Evolutionary conservation across 164 flowering plant genomes (phyloP).

Genomic region (Sedum album): DNA sequence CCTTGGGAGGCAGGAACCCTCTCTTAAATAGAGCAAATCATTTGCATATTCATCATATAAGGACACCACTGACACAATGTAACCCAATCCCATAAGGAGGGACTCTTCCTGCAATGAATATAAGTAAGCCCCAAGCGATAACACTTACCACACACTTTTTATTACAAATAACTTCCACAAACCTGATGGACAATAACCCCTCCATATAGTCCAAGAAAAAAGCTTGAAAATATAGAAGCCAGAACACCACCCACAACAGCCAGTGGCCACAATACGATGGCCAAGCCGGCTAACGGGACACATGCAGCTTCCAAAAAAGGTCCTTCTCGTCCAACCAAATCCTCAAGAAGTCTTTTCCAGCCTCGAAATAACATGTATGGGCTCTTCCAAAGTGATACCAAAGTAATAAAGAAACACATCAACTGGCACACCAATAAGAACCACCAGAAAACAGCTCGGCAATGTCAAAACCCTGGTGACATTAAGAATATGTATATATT

Average conservation of each 20-base stretch:
- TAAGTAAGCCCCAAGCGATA: not conserved
- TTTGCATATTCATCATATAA: constrained; percentile 78
- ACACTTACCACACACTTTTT: not conserved
- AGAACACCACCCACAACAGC: constrained; percentile 67
- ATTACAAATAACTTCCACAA: not conserved
- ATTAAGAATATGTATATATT: not conserved
- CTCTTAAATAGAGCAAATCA: constrained; percentile 70
- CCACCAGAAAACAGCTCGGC: constrained; percentile 59
- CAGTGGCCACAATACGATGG: constrained; percentile 82
- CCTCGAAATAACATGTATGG: constrained; percentile 90
- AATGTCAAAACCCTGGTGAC: constrained; percentile 44
- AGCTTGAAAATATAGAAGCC: constrained; percentile 49
- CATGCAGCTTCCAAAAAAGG: constrained; percentile 86
- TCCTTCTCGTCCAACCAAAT: constrained; percentile 86
- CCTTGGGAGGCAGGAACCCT: constrained; percentile 87
- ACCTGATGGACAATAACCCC: constrained; percentile 86
- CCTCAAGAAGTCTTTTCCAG: constrained; percentile 85
- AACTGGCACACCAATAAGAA: constrained; percentile 45
- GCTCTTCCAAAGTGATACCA: constrained; percentile 68
- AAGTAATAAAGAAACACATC: constrained; percentile 53
- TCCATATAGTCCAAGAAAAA: constrained; percentile 56
- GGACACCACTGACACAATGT: constrained; percentile 57
- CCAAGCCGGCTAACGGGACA: constrained; percentile 91
- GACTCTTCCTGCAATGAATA: constrained; percentile 54
- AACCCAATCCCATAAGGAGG: constrained; percentile 57